A percentile compares a stretch with the other conserved stretches of the same genome.
These are phyloP conservation scores for Calonectria pteridis DNA, from an alignment of 2,329 filamentous ascomycete genomes.

Conservation along the genomic window DNA sequence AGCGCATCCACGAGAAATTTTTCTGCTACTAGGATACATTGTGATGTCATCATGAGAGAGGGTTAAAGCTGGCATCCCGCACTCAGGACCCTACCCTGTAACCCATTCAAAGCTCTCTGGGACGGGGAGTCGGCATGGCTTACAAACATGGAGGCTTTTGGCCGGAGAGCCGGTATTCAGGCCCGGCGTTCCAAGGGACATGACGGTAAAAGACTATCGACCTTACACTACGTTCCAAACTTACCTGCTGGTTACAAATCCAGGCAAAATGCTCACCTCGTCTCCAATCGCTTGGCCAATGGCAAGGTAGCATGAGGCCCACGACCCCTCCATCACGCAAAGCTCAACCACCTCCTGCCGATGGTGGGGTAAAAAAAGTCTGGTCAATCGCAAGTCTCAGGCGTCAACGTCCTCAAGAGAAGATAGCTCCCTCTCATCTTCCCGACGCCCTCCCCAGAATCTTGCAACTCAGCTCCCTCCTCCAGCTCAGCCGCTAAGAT, in stretches of 20 bases:
- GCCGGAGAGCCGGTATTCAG: too few relatives aligned
- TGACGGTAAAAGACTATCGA: background rate
- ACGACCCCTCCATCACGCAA: slow-evolving; percentile 45
- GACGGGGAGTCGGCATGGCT: background rate
- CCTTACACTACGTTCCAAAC: background rate
- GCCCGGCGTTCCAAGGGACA: background rate
- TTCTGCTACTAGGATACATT: background rate
- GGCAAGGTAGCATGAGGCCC: slow-evolving; percentile 28
- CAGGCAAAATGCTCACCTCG: background rate
- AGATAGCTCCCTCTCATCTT: background rate
- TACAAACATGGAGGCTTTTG: background rate
- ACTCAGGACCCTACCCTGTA: background rate
- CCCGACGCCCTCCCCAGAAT: background rate
- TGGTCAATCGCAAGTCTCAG: slow-evolving; percentile 10
- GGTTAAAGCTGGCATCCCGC: background rate
- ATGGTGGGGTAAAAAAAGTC: slow-evolving; percentile 44
- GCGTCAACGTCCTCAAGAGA: background rate
- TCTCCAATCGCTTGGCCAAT: slow-evolving; percentile 31
- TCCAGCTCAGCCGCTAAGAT: slow-evolving; percentile 49
- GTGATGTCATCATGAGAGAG: slow-evolving; percentile 9
- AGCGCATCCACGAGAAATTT: background rate
- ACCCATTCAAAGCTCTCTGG: too few relatives aligned
- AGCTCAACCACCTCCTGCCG: slow-evolving; percentile 27
- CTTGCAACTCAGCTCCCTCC: slow-evolving; percentile 1
- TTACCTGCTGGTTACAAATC: background rate